Conservation (phyloP, 352 stramenopile genomes). For the Globisporangium carolinianum region DNA sequence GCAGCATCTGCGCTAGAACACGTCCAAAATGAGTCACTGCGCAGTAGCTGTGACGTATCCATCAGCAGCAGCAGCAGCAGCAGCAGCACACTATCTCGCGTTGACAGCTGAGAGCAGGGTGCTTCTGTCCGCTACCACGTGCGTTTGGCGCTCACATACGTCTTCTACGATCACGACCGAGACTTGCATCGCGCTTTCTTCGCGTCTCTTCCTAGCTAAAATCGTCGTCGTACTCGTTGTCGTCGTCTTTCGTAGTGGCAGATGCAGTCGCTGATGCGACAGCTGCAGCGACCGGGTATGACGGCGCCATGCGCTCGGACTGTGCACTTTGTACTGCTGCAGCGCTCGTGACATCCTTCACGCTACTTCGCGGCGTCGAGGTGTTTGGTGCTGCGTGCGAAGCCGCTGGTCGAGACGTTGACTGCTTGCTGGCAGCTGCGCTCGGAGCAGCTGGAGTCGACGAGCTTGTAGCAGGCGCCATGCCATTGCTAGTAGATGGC, state of each 20-base stretch:
- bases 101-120: too few species aligned
- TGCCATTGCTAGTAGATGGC: not conserved
- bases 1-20: not conserved
- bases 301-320: too few species aligned
- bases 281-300: too few species aligned
- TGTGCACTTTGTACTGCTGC: not conserved
- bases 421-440: not conserved
- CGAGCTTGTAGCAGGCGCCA: not conserved
- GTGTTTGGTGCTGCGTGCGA: not conserved
- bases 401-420: not conserved
- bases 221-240: conserved; percentile 45
- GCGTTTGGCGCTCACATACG: too few species aligned
- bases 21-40: not conserved
- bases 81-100: too few species aligned
- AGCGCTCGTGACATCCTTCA: not conserved
- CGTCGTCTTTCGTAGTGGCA: conserved; percentile 12
- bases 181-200: conserved; percentile 11
- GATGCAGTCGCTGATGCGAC: not conserved
- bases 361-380: not conserved
- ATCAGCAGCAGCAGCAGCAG: too few species aligned
- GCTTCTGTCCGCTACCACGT: too few species aligned
- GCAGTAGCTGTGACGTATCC: not conserved
- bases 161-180: not conserved
- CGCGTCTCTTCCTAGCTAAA: conserved; percentile 15
- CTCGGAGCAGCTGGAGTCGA: not conserved